Evolutionary conservation across 805 yeast genomes (phyloP).

Genomic region (Ogataea pignaliae): DNA sequence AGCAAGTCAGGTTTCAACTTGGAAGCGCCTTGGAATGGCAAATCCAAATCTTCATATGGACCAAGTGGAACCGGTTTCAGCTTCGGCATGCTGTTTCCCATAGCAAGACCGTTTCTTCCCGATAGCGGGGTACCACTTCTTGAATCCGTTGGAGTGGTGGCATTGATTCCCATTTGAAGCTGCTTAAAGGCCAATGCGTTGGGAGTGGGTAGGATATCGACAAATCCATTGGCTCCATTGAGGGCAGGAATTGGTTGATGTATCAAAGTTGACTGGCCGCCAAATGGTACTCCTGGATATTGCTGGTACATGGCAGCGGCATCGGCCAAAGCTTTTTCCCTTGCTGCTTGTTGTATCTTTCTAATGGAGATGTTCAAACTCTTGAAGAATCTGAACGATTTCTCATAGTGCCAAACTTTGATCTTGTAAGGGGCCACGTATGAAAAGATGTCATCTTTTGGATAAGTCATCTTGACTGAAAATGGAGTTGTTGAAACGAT

Average conservation of each 20-base stretch:
- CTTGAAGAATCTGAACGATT: constrained; percentile 51
- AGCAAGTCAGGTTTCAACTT: constrained; percentile 23
- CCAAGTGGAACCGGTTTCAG: constrained; percentile 6
- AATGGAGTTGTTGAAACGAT: constrained; percentile 44
- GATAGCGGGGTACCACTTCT: constrained; percentile 15
- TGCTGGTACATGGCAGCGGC: constrained; percentile 1
- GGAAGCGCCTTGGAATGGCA: constrained; percentile 24
- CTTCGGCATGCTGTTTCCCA: constrained; percentile 8
- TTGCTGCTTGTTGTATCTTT: constrained; percentile 28
- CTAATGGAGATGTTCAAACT: constrained; percentile 41
- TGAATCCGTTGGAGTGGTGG: constrained; percentile 13
- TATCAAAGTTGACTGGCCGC: constrained; percentile 2
- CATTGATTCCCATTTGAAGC: not conserved
- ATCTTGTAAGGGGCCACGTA: constrained; percentile 42
- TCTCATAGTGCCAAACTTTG: constrained; percentile 58
- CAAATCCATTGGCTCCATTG: constrained; percentile 8
- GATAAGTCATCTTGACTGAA: constrained; percentile 32
- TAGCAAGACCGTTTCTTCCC: constrained; percentile 1
- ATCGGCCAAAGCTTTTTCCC: constrained; percentile 9
- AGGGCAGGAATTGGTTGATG: constrained; percentile 3
- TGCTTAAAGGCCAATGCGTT: constrained; percentile 2
- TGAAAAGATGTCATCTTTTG: constrained; percentile 42
- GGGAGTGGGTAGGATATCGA: constrained; percentile 19
- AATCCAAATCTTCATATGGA: constrained; percentile 29
- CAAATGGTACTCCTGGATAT: not conserved